Evolutionary conservation across 148 eudicot genomes (phyloP), one percentile per base, ranked within the genome.

Genomic region (Selenicereus undatus): DNA sequence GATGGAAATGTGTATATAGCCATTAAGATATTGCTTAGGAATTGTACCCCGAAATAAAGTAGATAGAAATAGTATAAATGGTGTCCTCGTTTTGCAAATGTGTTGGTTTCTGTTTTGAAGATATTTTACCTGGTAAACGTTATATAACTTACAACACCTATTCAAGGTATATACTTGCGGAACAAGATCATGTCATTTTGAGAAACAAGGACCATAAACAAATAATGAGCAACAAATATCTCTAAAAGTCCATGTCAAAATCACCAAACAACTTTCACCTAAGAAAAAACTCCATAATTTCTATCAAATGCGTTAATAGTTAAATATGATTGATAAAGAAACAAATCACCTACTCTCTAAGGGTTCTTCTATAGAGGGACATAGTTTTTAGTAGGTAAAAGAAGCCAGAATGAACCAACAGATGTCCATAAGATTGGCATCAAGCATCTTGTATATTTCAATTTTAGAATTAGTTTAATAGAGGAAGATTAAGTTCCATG

Each of bases 271-370:
- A n/a, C n/a, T n/a, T n/a, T n/a, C 10, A 24, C 22, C 51, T 56
- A 36, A 8, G 11, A 74, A 74, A 42, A 45, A 27, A 48, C 77
- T 51, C n/a, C n/a, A 8, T 12, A 51, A 32, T 26, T 71, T 70
- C 14, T 71, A 29, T 32, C 42, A 12, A n/a, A 10, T 24, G 42
- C 12, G 50, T 27, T 52, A 54, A n/a, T 22, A 39, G 66, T 1
- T 36, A 11, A 18, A 22, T 11, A 76, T 60, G 71, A 64, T 3
- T 26, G 60, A 78, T 14, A 52, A 72, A 84, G 6, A n/a, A 52
- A 52, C 29, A 22, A 80, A 93, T 97, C 93, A 97, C 99, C 93
- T 86, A 95, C 93, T 84, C 99, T 93, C 96, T 93, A 92, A 18
- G 96, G 96, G 78, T 92, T 93, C 89, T 92, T 92, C 87, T 36